Evolutionary conservation across 345 rosid genomes (phyloP).

Genomic region (Gossypium australe): DNA sequence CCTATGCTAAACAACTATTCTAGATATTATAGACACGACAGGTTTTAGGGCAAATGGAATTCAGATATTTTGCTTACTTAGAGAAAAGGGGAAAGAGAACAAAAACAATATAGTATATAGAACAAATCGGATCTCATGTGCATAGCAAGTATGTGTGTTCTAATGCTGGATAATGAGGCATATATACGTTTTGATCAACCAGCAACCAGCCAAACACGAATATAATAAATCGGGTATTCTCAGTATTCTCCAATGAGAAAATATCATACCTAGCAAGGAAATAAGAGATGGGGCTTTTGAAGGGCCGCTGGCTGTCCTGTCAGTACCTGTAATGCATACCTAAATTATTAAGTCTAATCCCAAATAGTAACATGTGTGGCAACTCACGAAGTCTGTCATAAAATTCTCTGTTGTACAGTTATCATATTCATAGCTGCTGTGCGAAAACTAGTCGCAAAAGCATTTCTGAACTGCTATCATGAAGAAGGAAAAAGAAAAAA

Average conservation of each 20-base stretch:
- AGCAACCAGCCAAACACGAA: neutral
- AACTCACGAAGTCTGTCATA: neutral
- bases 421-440: neutral
- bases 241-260: neutral
- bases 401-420: neutral
- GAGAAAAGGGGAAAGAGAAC: too few species aligned
- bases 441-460: neutral
- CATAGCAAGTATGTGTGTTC: neutral
- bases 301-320: constrained; percentile 52
- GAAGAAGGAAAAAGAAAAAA: neutral
- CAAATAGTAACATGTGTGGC: neutral
- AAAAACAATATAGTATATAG: too few species aligned
- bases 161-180: neutral
- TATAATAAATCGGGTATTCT: neutral
- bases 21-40: neutral
- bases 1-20: constrained; percentile 1
- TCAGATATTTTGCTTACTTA: too few species aligned
- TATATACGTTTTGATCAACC: neutral
- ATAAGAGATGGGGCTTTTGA: constrained; percentile 71
- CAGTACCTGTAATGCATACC: constrained; percentile 41
- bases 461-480: neutral
- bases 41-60: neutral
- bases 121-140: neutral
- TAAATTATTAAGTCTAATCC: constrained; percentile 12
- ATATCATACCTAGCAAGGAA: constrained; percentile 69